Evolutionary conservation across 1,284 basidiomycete species (phyloP).

Genomic region (Tetrapyrgos nigripes): DNA sequence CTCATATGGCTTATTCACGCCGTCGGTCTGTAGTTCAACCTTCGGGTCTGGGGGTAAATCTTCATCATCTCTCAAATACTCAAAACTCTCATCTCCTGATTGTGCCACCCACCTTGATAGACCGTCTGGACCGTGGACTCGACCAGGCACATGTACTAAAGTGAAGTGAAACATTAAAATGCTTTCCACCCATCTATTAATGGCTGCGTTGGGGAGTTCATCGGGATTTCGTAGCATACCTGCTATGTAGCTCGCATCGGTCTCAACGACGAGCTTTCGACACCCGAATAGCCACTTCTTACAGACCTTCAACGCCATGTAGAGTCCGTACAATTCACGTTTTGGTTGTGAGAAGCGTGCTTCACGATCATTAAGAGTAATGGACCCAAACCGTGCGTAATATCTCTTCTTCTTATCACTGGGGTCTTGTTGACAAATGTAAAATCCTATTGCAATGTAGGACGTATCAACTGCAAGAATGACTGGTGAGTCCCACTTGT

Average conservation of each 20-base stretch:
- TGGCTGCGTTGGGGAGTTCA: conserved; percentile 25
- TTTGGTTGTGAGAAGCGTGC: conserved; percentile 41
- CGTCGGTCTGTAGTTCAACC: not conserved
- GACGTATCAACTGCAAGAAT: conserved; percentile 34
- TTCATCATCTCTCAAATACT: conserved; percentile 17
- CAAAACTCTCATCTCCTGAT: conserved; percentile 21
- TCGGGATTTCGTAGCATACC: conserved; percentile 23
- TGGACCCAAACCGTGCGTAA: conserved; percentile 27
- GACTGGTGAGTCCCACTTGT: conserved; percentile 15
- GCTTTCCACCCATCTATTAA: conserved; percentile 40
- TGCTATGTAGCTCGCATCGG: conserved; percentile 38
- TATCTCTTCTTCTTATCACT: conserved; percentile 19
- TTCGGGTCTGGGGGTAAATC: not conserved
- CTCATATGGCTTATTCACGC: not conserved
- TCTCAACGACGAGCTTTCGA: conserved; percentile 32
- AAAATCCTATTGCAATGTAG: conserved; percentile 21
- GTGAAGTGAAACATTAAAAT: conserved; percentile 40
- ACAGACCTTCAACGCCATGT: conserved; percentile 24
- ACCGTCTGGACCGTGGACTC: conserved; percentile 33
- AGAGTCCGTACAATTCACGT: conserved; percentile 41
- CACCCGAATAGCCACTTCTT: conserved; percentile 30
- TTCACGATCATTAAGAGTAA: conserved; percentile 36
- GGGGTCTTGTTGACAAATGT: conserved; percentile 30
- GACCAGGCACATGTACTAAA: conserved; percentile 30
- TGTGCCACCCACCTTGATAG: conserved; percentile 26